A percentile compares a stretch with the other conserved stretches of the same genome.
Conservation (phyloP, 1,284 basidiomycete genomes). For the Ganoderma sp. region DNA sequence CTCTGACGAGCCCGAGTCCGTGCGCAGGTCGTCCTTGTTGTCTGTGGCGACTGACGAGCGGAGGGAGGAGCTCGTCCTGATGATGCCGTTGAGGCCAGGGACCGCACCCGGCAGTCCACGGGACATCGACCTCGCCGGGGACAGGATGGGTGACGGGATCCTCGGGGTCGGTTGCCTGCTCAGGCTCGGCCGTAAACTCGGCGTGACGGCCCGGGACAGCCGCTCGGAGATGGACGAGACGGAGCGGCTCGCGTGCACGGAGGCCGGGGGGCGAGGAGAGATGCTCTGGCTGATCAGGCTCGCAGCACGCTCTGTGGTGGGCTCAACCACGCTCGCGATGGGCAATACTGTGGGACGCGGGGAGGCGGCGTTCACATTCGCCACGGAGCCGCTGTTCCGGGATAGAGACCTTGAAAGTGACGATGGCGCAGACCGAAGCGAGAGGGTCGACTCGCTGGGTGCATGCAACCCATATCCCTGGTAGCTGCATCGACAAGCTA, state of each 20-base stretch:
- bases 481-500: background rate
- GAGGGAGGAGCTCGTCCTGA: constrained; percentile 12
- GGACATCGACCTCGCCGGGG: constrained; percentile 13
- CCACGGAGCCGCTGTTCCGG: background rate
- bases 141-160: constrained; percentile 18
- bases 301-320: background rate
- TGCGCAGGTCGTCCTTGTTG: background rate
- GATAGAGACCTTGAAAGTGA: constrained; percentile 12
- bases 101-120: background rate
- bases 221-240: constrained; percentile 21
- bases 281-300: constrained; percentile 20
- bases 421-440: constrained; percentile 24
- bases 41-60: constrained; percentile 18
- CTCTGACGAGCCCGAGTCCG: constrained; percentile 22
- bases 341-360: background rate
- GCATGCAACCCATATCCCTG: constrained; percentile 15
- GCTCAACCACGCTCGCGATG: background rate
- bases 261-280: constrained; percentile 9
- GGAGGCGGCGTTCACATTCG: background rate
- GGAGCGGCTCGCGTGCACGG: constrained; percentile 11
- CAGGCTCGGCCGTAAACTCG: constrained; percentile 11
- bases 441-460: constrained; percentile 28
- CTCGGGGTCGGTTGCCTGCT: constrained; percentile 24
- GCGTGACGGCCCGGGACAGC: constrained; percentile 10
- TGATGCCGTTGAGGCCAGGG: constrained; percentile 7